Evolutionary conservation across 345 rosid species (phyloP), one percentile per base, ranked within the genome.

Genomic region (Aquilaria sinensis): DNA sequence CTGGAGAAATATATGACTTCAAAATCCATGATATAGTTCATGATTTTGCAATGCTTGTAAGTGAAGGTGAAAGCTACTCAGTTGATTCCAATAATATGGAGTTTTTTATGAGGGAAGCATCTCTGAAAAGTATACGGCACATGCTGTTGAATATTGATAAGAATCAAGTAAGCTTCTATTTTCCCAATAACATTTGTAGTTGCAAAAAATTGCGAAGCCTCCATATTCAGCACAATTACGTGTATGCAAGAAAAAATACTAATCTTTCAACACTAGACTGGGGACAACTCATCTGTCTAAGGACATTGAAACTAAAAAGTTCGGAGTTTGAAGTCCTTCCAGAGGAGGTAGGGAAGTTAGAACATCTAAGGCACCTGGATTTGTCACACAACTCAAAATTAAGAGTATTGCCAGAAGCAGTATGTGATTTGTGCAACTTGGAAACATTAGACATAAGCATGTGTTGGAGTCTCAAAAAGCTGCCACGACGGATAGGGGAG

Each of bases 21-120:
- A 77, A 69, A 54, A 77, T 72, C 56, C 73, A 70, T 46, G 75
- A 65, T 13, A 53, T 77, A 8, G 70, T 69, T 14, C 73, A 64
- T 64, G 78, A 67, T 10, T 67, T 73, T 50, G 63, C 66, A 29
- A 75, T 45, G 46, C 51, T 62, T 37, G 64, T 70, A 15, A n/a
- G 56, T 10, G 57, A 60, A 56, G 55, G 31, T 2, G 75, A 67
- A 56, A 64, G 72, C 6, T 30, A 13, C 2, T 57, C 12, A 14
- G 5, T 29, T 6, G 67, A 58, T 14, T 53, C 30, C 12, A 53
- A 43, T 53, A 31, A 14, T 3, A 2, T 29, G 12, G 46, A 12
- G 4, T 12, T 6, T 31, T 32, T 4, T 2, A 30, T 3, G 10
- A 51, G 12, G 13, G 37, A 51, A 3, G 2, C 12, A n/a, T 13